phyloP scores from a whole-genome alignment of 192 early-diverging fungal species.

The Backusella liffmaniae region DNA sequence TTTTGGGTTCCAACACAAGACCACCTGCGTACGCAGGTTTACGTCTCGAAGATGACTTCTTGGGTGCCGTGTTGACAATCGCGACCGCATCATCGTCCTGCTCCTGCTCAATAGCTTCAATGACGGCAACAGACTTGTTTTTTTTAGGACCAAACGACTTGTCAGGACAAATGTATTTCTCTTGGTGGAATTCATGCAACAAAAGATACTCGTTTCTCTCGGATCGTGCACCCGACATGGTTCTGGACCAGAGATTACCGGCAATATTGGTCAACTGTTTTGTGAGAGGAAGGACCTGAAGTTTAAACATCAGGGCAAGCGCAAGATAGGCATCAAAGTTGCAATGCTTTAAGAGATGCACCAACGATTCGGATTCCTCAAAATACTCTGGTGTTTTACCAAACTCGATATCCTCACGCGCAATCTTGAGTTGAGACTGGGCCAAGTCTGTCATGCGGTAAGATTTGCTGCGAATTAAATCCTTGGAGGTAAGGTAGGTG shows the following conservation, averaged over 20 bases:
- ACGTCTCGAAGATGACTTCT: constrained; percentile 53
- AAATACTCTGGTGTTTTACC: constrained; percentile 76
- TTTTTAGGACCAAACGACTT: constrained; percentile 47
- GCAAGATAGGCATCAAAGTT: constrained; percentile 82
- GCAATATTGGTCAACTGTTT: constrained; percentile 90
- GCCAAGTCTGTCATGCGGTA: constrained; percentile 83
- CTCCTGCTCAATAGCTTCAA: constrained; percentile 25
- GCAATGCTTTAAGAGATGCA: constrained; percentile 75
- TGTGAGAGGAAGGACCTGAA: constrained; percentile 89
- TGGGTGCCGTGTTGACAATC: not conserved
- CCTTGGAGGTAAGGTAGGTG: constrained; percentile 87
- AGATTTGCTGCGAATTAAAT: constrained; percentile 81
- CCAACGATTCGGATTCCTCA: constrained; percentile 52
- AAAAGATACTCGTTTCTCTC: constrained; percentile 95
- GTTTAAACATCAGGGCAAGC: constrained; percentile 79
- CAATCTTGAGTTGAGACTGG: constrained; percentile 69
- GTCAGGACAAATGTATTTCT: constrained; percentile 93
- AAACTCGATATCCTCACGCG: constrained; percentile 81
- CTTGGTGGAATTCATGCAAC: constrained; percentile 92
- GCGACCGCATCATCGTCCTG: constrained; percentile 26
- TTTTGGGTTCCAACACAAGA: constrained; percentile 96
- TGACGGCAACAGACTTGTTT: constrained; percentile 11
- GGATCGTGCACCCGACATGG: constrained; percentile 85
- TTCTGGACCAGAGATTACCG: constrained; percentile 95
- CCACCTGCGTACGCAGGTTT: constrained; percentile 91